A percentile compares a stretch with the other conserved stretches of the same genome.
Conservation (phyloP, 768 basidiomycete species). For the Tylopilus balloui region DNA sequence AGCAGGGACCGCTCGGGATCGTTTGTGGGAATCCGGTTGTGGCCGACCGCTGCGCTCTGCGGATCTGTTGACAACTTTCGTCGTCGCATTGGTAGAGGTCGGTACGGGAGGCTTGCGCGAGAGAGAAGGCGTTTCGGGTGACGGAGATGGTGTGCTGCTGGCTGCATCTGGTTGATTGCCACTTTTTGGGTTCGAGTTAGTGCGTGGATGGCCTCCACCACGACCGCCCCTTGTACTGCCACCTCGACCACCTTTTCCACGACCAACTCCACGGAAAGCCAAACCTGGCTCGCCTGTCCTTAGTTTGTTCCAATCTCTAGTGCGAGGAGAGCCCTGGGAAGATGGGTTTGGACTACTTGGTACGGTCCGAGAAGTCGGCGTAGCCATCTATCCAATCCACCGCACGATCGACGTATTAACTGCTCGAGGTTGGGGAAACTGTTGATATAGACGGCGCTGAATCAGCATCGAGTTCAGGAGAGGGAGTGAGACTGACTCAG, state of each 20-base stretch:
- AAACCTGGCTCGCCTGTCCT: slow-evolving; percentile 44
- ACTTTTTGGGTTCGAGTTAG: slow-evolving; percentile 19
- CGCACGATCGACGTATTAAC: background rate
- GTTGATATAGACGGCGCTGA: background rate
- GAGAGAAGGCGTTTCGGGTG: slow-evolving; percentile 10
- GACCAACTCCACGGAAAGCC: slow-evolving; percentile 43
- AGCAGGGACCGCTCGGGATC: slow-evolving; percentile 19
- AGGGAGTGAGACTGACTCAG: slow-evolving; percentile 12
- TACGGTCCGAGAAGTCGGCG: slow-evolving; percentile 34
- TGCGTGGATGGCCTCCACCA: slow-evolving; percentile 28
- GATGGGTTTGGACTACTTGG: slow-evolving; percentile 27
- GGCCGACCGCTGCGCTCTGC: slow-evolving; percentile 20
- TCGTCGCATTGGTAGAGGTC: slow-evolving; percentile 14
- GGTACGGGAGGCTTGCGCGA: slow-evolving; percentile 16
- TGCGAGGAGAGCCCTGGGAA: slow-evolving; percentile 29
- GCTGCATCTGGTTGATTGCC: slow-evolving; percentile 19
- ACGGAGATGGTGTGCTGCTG: slow-evolving; percentile 18
- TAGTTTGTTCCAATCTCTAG: slow-evolving; percentile 39
- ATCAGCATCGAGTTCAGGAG: slow-evolving; percentile 13
- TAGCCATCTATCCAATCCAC: slow-evolving; percentile 35
- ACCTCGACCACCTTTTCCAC: slow-evolving; percentile 36
- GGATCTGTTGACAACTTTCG: slow-evolving; percentile 19
- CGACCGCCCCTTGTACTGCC: slow-evolving; percentile 22
- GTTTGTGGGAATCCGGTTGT: slow-evolving; percentile 22
- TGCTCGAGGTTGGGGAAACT: slow-evolving; percentile 6